These are phyloP conservation scores for Zymoseptoria crescenta DNA, from an alignment of 2,329 filamentous ascomycete genomes.

Conservation along the genomic window DNA sequence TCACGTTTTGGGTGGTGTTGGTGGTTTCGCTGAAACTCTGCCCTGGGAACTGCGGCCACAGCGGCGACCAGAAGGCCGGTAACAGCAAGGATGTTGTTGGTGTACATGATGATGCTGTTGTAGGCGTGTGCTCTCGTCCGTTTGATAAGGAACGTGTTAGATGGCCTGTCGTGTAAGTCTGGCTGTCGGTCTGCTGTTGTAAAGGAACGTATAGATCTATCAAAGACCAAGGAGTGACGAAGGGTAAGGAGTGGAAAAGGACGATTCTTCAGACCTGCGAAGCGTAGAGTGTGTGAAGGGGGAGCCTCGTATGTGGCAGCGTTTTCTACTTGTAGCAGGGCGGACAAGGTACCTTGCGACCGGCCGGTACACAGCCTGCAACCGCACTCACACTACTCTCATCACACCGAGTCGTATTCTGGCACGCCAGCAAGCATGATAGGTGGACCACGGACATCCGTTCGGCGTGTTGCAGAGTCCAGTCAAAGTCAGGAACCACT, in stretches of 20 bases:
- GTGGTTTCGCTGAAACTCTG: slow-evolving; percentile 10
- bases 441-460: slow-evolving; percentile 3
- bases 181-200: background rate
- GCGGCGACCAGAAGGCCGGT: slow-evolving; percentile 24
- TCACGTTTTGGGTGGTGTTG: slow-evolving; percentile 31
- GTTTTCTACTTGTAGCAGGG: slow-evolving; percentile 13
- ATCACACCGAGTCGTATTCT: slow-evolving; percentile 1
- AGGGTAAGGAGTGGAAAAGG: slow-evolving; percentile 16
- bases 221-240: slow-evolving; percentile 22
- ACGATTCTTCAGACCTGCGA: slow-evolving; percentile 21
- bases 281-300: slow-evolving; percentile 12
- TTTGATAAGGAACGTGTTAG: slow-evolving; percentile 10
- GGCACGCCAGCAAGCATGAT: slow-evolving; percentile 3
- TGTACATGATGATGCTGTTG: slow-evolving; percentile 20
- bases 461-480: slow-evolving; percentile 4
- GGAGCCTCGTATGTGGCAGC: slow-evolving; percentile 7
- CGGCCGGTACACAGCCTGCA: background rate
- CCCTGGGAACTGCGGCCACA: slow-evolving; percentile 26
- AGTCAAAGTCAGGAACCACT: slow-evolving; percentile 2
- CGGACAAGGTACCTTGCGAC: slow-evolving; percentile 1
- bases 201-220: slow-evolving; percentile 20
- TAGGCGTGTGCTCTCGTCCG: slow-evolving; percentile 6
- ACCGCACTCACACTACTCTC: background rate
- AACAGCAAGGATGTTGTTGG: slow-evolving; percentile 26
- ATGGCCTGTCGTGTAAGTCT: background rate